These are phyloP conservation scores for Chlorella sp. DNA, from an alignment of 139 green algal genomes.

Conservation along the genomic window DNA sequence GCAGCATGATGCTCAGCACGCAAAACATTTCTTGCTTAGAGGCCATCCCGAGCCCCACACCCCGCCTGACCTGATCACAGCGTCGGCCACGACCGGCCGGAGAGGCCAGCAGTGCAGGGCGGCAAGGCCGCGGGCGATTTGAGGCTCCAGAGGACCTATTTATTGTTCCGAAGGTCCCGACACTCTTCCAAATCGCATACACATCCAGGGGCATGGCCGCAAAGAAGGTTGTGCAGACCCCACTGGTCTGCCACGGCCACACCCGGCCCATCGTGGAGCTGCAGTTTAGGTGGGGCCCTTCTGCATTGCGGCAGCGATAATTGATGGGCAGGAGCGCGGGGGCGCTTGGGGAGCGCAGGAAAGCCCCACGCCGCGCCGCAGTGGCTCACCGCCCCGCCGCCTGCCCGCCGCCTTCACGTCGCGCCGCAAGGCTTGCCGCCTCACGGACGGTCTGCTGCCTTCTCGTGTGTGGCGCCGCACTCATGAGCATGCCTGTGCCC, in stretches of 20 bases:
- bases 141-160: no score
- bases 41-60: no score
- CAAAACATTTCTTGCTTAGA: no score
- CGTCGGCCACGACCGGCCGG: no score
- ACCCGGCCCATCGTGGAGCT: slow-evolving; percentile 94
- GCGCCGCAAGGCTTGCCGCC: not conserved
- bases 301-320: not conserved
- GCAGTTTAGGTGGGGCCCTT: slow-evolving; percentile 82
- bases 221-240: slow-evolving; percentile 45
- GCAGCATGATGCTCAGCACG: no score
- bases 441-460: no score
- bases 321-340: not conserved
- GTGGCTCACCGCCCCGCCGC: not conserved
- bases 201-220: not conserved
- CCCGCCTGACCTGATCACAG: no score
- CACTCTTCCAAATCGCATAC: not conserved
- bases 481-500: not conserved
- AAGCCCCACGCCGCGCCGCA: not conserved
- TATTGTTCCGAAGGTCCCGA: no score
- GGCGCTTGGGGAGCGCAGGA: not conserved
- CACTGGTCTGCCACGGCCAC: slow-evolving; percentile 97
- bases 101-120: no score
- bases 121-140: no score
- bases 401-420: not conserved
- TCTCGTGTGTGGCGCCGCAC: not conserved